Evolutionary conservation across 371 early-diverging fungal genomes (phyloP).

Genomic region (Circinella umbellata): DNA sequence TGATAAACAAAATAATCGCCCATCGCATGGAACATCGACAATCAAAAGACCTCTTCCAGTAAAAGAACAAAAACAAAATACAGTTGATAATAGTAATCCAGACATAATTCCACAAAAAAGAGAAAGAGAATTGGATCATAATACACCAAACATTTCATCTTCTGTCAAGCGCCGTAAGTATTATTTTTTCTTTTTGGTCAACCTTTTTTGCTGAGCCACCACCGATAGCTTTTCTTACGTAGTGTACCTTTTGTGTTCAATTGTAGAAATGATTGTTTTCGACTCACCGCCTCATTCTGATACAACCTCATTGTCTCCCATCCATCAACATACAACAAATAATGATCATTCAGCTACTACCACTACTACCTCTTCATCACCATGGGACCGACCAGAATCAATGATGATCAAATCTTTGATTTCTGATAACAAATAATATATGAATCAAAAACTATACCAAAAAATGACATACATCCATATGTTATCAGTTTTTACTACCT

Average conservation of each 20-base stretch:
- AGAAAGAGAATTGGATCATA: not conserved
- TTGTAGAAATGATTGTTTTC: not conserved
- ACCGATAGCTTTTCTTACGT: not conserved
- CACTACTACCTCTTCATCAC: not conserved
- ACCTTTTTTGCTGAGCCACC: not conserved
- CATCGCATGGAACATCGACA: not conserved
- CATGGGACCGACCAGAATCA: constrained; percentile 3
- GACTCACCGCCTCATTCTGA: constrained; percentile 7
- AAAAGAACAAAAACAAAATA: not conserved
- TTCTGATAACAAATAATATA: not conserved
- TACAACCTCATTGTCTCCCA: not conserved
- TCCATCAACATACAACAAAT: not conserved
- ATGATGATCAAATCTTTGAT: constrained; percentile 3
- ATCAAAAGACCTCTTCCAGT: not conserved
- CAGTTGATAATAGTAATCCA: not conserved
- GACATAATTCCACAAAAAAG: not conserved
- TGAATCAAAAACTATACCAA: not conserved
- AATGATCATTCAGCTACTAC: too few species aligned
- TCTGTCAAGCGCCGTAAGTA: not conserved
- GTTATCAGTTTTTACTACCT: too few species aligned
- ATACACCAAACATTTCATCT: too few species aligned
- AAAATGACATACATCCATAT: not conserved
- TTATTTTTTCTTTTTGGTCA: not conserved
- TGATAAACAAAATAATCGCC: constrained; percentile 7
- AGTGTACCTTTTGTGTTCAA: too few species aligned